Evolutionary conservation across 768 basidiomycete species (phyloP), one percentile per base, ranked within the genome.

Genomic region (Boletus vermiculosoides): DNA sequence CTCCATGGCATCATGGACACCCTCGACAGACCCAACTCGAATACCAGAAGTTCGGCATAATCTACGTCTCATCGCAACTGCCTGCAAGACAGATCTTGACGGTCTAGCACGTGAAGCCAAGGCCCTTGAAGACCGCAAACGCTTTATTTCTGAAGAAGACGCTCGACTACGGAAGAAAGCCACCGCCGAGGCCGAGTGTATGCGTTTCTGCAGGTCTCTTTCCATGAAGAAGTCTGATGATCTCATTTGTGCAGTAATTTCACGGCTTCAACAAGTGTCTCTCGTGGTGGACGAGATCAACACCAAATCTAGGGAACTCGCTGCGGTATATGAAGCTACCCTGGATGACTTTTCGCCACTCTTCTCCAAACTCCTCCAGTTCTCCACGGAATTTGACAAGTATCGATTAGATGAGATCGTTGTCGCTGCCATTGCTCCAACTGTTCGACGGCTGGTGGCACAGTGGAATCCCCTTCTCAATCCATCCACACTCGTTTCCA

Each of bases 31-130:
- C 63, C 81, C 87, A 7, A 92, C 86, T 47, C 87, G 92, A 53
- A 86, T 98, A 59, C 97, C 97, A 0, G 97, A 99, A 77, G 84
- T 99, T n/a, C 84, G 96, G 25, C 95, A 99, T 70, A 99, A 98
- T 70, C 74, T 99, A 28, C 85, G 90, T 5, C 82, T 98, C 42
- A 92, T 99, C 34, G 80, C 84, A 2, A 91, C 94, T 46, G 79
- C 85, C 2, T 88, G 93, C 64, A 91, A 90, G 63, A 83, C 79
- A 18, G 90, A 96, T 57, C 80, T 99, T 13, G 90, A 93, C 53
- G 89, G 91, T 6, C 83, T 98, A 23, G 94, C 94, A 0, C 83
- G 87, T 16, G 97, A 99, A 76, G 97, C 92, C 3, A 89, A 87
- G 62, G 81, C 85, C 4, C 78, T 98, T 2, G 82, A 88, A 60